These are phyloP conservation scores for Aureobasidium sp. DNA, from an alignment of 2,329 filamentous ascomycete species.

Conservation along the genomic window DNA sequence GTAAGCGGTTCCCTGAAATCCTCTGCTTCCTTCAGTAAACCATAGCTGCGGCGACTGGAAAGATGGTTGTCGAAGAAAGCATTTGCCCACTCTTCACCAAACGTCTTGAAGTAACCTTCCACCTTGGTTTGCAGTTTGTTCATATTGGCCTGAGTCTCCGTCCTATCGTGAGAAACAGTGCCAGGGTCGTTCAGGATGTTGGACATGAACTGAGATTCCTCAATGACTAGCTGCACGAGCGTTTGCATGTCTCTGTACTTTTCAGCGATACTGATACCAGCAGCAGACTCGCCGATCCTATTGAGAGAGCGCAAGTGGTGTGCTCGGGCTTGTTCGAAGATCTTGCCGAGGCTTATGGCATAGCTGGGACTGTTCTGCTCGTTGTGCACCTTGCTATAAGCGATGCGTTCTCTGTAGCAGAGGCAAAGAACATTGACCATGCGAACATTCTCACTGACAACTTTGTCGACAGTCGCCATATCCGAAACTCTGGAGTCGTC, in stretches of 20 bases:
- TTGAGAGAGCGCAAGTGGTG: conserved; percentile 37
- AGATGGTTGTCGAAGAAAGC: conserved; percentile 66
- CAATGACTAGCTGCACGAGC: conserved; percentile 48
- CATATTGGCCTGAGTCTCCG: conserved; percentile 38
- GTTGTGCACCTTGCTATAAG: conserved; percentile 50
- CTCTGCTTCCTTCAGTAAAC: conserved; percentile 59
- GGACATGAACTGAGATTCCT: conserved; percentile 35
- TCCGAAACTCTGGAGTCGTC: conserved; percentile 26
- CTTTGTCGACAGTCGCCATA: conserved; percentile 36
- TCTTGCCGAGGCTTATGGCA: conserved; percentile 41
- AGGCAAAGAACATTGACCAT: conserved; percentile 54
- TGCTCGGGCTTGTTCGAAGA: conserved; percentile 36
- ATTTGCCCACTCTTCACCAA: conserved; percentile 61
- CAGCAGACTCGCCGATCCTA: conserved; percentile 47
- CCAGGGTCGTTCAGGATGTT: conserved; percentile 32
- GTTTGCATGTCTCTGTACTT: conserved; percentile 57
- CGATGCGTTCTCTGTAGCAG: conserved; percentile 52
- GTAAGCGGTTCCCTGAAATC: conserved; percentile 67
- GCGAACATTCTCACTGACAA: conserved; percentile 45
- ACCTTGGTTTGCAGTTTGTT: conserved; percentile 36
- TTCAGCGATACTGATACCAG: conserved; percentile 56
- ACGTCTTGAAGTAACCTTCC: conserved; percentile 53
- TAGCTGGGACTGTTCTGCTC: conserved; percentile 43
- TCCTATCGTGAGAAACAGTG: conserved; percentile 20
- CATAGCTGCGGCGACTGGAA: conserved; percentile 16